Conservation (phyloP, 2,329 filamentous ascomycete species). For the Fusarium sp. region DNA sequence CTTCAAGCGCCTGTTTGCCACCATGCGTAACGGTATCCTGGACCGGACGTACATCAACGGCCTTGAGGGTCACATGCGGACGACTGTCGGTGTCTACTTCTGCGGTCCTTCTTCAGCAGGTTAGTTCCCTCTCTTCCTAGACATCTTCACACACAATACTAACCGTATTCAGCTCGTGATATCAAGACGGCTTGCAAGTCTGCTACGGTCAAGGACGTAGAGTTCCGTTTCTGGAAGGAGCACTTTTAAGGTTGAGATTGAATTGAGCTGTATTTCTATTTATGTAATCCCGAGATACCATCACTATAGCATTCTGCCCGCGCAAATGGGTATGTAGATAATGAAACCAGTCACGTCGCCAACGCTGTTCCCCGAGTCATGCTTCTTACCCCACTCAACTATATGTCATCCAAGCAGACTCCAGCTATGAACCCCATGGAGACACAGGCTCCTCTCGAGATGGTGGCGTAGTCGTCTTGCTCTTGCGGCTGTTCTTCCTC, state of each 20-base stretch:
- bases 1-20: constrained; percentile 81
- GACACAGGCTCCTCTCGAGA: constrained; percentile 34
- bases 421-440: constrained; percentile 28
- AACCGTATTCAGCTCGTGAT: constrained; percentile 72
- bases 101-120: constrained; percentile 84
- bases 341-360: constrained; percentile 3
- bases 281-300: constrained; percentile 39
- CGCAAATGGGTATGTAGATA: constrained; percentile 14
- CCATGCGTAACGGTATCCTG: constrained; percentile 89
- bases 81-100: constrained; percentile 96
- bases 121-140: constrained; percentile 49
- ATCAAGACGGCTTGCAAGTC: constrained; percentile 85
- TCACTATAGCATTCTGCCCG: constrained; percentile 18
- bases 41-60: constrained; percentile 88
- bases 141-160: constrained; percentile 38
- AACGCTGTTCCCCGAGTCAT: neutral
- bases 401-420: neutral
- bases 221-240: constrained; percentile 99
- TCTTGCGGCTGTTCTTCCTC: constrained; percentile 40
- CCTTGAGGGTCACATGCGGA: constrained; percentile 79
- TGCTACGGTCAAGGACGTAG: constrained; percentile 80
- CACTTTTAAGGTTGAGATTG: constrained; percentile 69
- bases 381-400: too few species aligned
- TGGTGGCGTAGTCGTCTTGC: constrained; percentile 34
- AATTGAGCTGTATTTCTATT: constrained; percentile 24